Evolutionary conservation across 768 basidiomycete species (phyloP).

Genomic region (Arthromyces matolae): DNA sequence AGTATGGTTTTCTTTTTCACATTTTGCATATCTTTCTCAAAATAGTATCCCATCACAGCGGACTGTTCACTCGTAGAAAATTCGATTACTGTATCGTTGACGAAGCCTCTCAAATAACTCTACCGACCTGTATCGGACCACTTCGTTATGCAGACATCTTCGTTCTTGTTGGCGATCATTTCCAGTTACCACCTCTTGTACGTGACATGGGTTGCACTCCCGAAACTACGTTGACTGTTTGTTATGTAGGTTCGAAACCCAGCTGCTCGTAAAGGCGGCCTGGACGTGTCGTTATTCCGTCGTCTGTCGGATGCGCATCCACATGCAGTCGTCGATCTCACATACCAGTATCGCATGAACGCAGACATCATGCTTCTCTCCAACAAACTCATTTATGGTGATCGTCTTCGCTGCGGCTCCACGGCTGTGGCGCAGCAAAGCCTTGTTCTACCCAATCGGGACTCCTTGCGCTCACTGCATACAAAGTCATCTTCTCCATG

Average conservation of each 20-base stretch:
- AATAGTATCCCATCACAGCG: slow-evolving; percentile 38
- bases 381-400: slow-evolving; percentile 81
- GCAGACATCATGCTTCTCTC: slow-evolving; percentile 90
- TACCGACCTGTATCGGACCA: slow-evolving; percentile 94
- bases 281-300: slow-evolving; percentile 89
- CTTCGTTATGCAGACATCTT: slow-evolving; percentile 87
- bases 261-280: slow-evolving; percentile 76
- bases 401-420: slow-evolving; percentile 76
- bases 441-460: slow-evolving; percentile 49
- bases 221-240: neutral
- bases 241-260: slow-evolving; percentile 70
- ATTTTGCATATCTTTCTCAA: neutral
- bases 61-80: slow-evolving; percentile 75
- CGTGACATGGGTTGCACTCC: slow-evolving; percentile 13
- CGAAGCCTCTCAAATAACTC: slow-evolving; percentile 95
- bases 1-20: slow-evolving; percentile 50
- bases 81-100: slow-evolving; percentile 99
- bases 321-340: slow-evolving; percentile 78
- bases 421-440: slow-evolving; percentile 59
- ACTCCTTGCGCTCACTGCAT: slow-evolving; percentile 45
- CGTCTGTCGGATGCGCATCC: slow-evolving; percentile 86
- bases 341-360: slow-evolving; percentile 95
- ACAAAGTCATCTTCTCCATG: slow-evolving; percentile 25
- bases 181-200: slow-evolving; percentile 93
- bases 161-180: slow-evolving; percentile 95